Evolutionary conservation across 768 basidiomycete species (phyloP).

Genomic region (Amanita subjunquillea): DNA sequence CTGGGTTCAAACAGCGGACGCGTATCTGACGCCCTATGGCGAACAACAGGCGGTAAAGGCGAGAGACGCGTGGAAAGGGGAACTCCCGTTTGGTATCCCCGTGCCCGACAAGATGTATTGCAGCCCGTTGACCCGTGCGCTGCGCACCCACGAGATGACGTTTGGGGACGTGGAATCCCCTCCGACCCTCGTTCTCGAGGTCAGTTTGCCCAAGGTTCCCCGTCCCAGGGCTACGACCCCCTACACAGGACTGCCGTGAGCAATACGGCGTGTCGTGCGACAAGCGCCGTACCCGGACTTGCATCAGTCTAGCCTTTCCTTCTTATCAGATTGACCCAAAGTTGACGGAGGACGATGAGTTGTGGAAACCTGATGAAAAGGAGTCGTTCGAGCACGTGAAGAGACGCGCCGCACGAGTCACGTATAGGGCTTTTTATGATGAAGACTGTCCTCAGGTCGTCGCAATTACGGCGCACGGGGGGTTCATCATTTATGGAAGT

Average conservation of each 20-base stretch:
- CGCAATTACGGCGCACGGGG: conserved; percentile 58
- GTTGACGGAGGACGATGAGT: conserved; percentile 53
- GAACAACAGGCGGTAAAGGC: conserved; percentile 41
- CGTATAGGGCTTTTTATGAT: conserved; percentile 45
- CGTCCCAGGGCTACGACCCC: too few relatives aligned
- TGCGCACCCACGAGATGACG: conserved; percentile 43
- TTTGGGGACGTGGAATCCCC: conserved; percentile 28
- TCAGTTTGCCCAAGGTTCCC: conserved; percentile 10
- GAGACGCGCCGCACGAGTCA: conserved; percentile 34
- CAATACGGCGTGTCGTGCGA: conserved; percentile 61
- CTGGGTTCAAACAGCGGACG: conserved; percentile 40
- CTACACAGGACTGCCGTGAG: conserved; percentile 52
- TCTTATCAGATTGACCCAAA: conserved; percentile 42
- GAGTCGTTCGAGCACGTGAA: conserved; percentile 41
- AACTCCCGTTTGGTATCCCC: conserved; percentile 32
- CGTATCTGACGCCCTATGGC: conserved; percentile 50
- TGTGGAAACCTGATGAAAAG: conserved; percentile 45
- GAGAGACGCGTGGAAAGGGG: conserved; percentile 35
- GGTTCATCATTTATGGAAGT: conserved; percentile 46
- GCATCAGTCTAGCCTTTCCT: conserved; percentile 40
- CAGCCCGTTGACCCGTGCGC: conserved; percentile 57
- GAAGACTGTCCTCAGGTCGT: conserved; percentile 36
- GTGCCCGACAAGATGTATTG: conserved; percentile 46
- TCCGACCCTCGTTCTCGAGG: conserved; percentile 45
- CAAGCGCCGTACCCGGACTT: conserved; percentile 39